Evolutionary conservation across 2,329 filamentous ascomycete genomes (phyloP), one percentile per base, ranked within the genome.

Genomic region (Tolypocladium pustulatum): DNA sequence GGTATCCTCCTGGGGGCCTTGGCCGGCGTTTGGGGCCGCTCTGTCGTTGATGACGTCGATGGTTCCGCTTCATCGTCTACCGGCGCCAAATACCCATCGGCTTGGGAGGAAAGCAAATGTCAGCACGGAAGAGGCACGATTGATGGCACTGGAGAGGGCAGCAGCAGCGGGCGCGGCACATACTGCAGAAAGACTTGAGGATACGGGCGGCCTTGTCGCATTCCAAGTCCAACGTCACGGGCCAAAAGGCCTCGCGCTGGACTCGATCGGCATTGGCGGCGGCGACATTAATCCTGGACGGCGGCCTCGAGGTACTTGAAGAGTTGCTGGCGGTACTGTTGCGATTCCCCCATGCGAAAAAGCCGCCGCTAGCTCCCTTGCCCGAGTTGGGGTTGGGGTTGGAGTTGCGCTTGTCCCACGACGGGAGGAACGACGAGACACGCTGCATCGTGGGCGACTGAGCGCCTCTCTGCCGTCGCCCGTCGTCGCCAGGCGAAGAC

Each of bases 161-260:
- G 46, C n/a, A n/a, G n/a, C n/a, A n/a, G n/a, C n/a, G n/a, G n/a
- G n/a, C n/a, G 41, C 10, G 53, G 37, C n/a, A 54, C 71, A 58
- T 80, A 90, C 87, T 90, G 78, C 91, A 96, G 74, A 97, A 97
- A 37, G 89, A 93, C 70, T 91, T 88, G 56, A 97, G 74, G 61
- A 96, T 96, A 59, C 91, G 82, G 60, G 91, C 91, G 54, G 91
- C 90, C 76, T 96, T 96, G 74, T 96, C 90, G 73, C 88, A 89
- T 78, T 97, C 92, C 65, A 88, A 87, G 70, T 96, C 92, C 56
- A 96, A 78, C 1, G 87, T 88, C 37, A 89, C 88, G 3, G 91
- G 91, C 89, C 89, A 94, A 68, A 93, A 93, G 30, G 88, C 86
- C 71, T 95, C 90, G 36, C 71, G 67, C 54, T 74, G 70, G 34